phyloP scores from a whole-genome alignment of 2,329 filamentous ascomycete species.

The Aspergillus jensenii region DNA sequence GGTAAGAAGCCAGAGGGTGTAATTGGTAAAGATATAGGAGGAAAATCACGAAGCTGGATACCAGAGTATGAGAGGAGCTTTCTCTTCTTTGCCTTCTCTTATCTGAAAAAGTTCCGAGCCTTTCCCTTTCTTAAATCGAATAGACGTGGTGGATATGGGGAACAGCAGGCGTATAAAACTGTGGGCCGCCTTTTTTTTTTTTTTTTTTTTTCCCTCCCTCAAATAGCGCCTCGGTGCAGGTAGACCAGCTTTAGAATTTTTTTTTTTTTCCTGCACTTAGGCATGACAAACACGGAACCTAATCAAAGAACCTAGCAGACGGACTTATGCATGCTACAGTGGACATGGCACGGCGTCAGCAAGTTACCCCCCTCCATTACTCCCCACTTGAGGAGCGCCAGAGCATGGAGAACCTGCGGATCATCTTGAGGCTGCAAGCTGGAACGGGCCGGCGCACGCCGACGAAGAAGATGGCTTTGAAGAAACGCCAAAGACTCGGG shows the following conservation, averaged over 20 bases:
- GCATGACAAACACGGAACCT: constrained; percentile 37
- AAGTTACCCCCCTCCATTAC: constrained; percentile 31
- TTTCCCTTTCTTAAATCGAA: constrained; percentile 13
- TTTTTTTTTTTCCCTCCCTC: not conserved
- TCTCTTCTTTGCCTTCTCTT: constrained; percentile 3
- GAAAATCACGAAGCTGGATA: constrained; percentile 6
- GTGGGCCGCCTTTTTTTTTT: constrained; percentile 28
- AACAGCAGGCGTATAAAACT: constrained; percentile 40
- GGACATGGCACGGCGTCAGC: constrained; percentile 35
- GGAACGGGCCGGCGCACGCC: constrained; percentile 48
- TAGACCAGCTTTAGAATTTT: constrained; percentile 6
- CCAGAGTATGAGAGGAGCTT: not conserved
- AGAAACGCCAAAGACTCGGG: constrained; percentile 35
- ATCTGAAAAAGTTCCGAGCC: constrained; percentile 2
- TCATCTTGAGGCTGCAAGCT: constrained; percentile 47
- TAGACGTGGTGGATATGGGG: constrained; percentile 28
- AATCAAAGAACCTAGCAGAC: constrained; percentile 36
- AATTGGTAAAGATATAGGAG: constrained; percentile 11
- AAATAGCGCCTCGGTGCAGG: constrained; percentile 22
- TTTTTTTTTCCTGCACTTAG: constrained; percentile 10
- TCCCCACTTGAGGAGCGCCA: constrained; percentile 32
- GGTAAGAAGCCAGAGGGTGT: constrained; percentile 10
- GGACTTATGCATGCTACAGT: constrained; percentile 40
- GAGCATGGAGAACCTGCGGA: constrained; percentile 39
- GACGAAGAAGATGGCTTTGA: constrained; percentile 39